phyloP scores from a whole-genome alignment of 2,329 filamentous ascomycete species.

The Xylaria sp. region DNA sequence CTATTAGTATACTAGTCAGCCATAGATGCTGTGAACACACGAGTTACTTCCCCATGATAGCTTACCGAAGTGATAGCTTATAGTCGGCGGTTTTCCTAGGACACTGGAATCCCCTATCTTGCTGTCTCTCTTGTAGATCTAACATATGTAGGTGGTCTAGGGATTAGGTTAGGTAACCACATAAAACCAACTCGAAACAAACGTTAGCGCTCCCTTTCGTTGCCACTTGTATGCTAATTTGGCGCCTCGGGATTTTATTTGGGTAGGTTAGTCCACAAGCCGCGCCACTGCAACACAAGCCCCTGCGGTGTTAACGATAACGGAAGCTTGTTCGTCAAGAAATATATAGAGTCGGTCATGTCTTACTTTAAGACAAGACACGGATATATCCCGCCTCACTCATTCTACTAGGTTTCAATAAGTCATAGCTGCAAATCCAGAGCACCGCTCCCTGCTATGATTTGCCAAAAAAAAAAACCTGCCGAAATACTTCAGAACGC shows the following conservation, averaged over 20 bases:
- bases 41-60: background rate
- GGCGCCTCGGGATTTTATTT: too few species aligned
- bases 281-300: too few species aligned
- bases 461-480: background rate
- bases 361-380: too few species aligned
- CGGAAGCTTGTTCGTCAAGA: too few species aligned
- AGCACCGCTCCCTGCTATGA: background rate
- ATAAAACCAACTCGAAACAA: background rate
- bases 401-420: too few species aligned
- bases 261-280: background rate
- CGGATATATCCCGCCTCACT: too few species aligned
- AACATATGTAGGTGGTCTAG: background rate
- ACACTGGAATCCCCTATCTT: background rate
- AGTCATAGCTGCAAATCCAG: background rate
- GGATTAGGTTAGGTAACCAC: too few species aligned
- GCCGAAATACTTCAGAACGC: background rate
- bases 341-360: too few species aligned
- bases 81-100: background rate
- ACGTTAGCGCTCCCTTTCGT: conserved; percentile 1
- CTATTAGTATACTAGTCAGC: background rate
- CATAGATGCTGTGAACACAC: too few species aligned
- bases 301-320: too few species aligned
- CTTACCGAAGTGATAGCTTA: background rate
- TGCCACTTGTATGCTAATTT: background rate
- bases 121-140: too few species aligned